phyloP scores from a whole-genome alignment of 768 basidiomycete species.

The Phylloporus scabripes region DNA sequence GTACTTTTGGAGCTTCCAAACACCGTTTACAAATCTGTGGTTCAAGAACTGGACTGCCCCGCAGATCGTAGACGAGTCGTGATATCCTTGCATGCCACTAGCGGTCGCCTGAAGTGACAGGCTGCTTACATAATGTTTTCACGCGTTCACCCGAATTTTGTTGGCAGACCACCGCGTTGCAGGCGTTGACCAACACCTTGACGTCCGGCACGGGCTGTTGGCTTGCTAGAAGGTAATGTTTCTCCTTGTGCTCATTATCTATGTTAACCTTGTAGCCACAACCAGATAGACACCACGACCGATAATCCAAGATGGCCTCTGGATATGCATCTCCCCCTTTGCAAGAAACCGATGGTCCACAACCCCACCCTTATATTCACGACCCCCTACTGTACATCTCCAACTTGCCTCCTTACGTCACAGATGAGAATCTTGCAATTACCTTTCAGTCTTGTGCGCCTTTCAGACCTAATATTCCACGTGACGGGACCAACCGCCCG shows the following conservation, averaged over 20 bases:
- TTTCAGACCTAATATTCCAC: slow-evolving; percentile 71
- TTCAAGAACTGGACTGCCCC: too few species aligned
- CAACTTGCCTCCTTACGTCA: slow-evolving; percentile 64
- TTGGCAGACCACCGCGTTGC: slow-evolving; percentile 6
- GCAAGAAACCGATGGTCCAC: slow-evolving; percentile 29
- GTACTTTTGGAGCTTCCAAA: neutral
- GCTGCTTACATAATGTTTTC: slow-evolving; percentile 31
- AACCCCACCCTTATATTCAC: slow-evolving; percentile 76
- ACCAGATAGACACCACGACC: slow-evolving; percentile 18
- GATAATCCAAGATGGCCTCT: slow-evolving; percentile 34
- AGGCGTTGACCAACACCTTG: slow-evolving; percentile 24
- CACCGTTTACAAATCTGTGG: too few species aligned
- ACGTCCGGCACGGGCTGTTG: slow-evolving; percentile 31
- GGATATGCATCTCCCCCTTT: slow-evolving; percentile 31
- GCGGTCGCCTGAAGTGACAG: neutral
- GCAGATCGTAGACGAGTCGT: too few species aligned
- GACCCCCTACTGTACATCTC: slow-evolving; percentile 81
- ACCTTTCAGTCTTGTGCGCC: slow-evolving; percentile 74
- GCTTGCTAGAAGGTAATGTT: slow-evolving; percentile 27
- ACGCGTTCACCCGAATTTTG: slow-evolving; percentile 29
- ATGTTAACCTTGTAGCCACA: neutral
- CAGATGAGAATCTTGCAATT: slow-evolving; percentile 71
- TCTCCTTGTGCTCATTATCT: neutral
- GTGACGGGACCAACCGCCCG: slow-evolving; percentile 48
- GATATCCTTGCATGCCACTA: too few species aligned